Evolutionary conservation across 805 yeast species (phyloP).

Genomic region (Myxozyma geophila): DNA sequence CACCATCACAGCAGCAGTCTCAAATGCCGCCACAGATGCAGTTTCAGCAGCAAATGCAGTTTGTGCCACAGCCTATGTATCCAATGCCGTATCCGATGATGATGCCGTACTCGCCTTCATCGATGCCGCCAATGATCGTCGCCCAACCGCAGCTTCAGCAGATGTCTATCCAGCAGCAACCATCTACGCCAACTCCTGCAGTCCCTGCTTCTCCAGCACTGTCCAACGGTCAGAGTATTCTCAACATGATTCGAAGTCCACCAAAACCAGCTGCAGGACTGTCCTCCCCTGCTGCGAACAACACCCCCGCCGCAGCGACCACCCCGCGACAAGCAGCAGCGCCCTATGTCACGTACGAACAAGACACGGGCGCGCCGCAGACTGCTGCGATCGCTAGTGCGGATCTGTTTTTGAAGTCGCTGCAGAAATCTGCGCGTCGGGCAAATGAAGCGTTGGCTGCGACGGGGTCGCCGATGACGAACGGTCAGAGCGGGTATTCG

Average conservation of each 20-base stretch:
- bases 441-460: background rate
- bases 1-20: background rate
- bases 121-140: background rate
- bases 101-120: background rate
- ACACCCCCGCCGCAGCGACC: background rate
- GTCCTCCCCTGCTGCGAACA: background rate
- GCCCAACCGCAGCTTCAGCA: background rate
- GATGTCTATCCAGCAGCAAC: background rate
- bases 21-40: slow-evolving; percentile 6
- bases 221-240: slow-evolving; percentile 9
- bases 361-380: slow-evolving; percentile 11
- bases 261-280: background rate
- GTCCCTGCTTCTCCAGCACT: background rate
- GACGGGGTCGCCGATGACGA: background rate
- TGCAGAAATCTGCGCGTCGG: slow-evolving; percentile 18
- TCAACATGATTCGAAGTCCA: slow-evolving; percentile 4
- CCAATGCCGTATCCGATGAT: slow-evolving; percentile 3
- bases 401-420: slow-evolving; percentile 23
- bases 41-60: background rate
- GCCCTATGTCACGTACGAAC: slow-evolving; percentile 5
- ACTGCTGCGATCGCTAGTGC: slow-evolving; percentile 13
- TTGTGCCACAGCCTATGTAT: slow-evolving; percentile 3
- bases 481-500: background rate
- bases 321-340: background rate
- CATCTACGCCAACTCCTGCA: background rate